These are phyloP conservation scores for Russula abietina DNA, from an alignment of 768 basidiomycete genomes.

Conservation along the genomic window DNA sequence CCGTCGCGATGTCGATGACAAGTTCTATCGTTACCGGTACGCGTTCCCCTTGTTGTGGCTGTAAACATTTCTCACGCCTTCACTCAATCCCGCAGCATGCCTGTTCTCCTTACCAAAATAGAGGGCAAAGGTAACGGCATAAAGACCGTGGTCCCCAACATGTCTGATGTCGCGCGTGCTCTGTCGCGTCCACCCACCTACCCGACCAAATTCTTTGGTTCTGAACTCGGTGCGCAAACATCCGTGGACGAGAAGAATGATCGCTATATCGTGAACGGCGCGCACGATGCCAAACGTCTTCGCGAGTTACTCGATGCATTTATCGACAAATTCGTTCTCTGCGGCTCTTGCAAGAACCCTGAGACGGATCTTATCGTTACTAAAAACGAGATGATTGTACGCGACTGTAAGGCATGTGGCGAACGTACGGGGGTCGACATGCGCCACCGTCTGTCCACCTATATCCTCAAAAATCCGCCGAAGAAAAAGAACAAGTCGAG, in stretches of 20 bases:
- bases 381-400: constrained; percentile 82
- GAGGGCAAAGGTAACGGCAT: constrained; percentile 99
- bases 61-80: neutral
- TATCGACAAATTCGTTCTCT: constrained; percentile 98
- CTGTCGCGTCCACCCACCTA: constrained; percentile 92
- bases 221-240: constrained; percentile 96
- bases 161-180: constrained; percentile 95
- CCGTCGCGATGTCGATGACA: constrained; percentile 87
- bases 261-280: constrained; percentile 97
- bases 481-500: constrained; percentile 73
- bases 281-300: constrained; percentile 84
- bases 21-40: constrained; percentile 90
- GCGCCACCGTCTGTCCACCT: constrained; percentile 94
- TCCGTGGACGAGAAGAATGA: constrained; percentile 96
- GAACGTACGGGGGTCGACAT: constrained; percentile 89
- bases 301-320: constrained; percentile 94
- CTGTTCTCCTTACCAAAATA: constrained; percentile 41
- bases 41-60: constrained; percentile 25
- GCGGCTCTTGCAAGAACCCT: constrained; percentile 97
- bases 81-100: constrained; percentile 62
- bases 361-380: constrained; percentile 94
- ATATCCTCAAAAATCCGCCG: constrained; percentile 96
- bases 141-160: constrained; percentile 98
- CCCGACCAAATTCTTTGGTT: constrained; percentile 98
- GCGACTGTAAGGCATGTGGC: constrained; percentile 99